Base-by-base conservation (phyloP, 169 alveolate species). In the Haemoproteus tartakovskyi region DNA sequence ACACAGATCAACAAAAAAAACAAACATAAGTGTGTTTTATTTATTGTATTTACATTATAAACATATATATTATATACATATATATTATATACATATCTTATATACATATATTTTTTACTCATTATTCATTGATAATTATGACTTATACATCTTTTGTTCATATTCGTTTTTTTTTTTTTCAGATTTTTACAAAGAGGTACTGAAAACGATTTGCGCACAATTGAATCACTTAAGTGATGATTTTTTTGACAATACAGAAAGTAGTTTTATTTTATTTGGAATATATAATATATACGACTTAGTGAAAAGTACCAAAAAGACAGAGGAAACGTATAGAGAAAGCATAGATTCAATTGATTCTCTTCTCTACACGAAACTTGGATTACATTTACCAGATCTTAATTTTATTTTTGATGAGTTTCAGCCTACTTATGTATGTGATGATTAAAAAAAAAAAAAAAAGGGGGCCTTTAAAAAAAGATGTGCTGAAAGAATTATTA, bases 391-490 rank as follows among this genome's bases (percentile, higher is more conserved):
- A 12, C 84, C 84, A 12, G 84, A 74, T 37, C 37, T 74, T 21
- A 57, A 62, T 51, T 74, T 74, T 74, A 78, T 74, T 21, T 74
- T 57, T 43, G 60, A 48, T n/a, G 84, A 74, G 41, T 74, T 6
- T 60, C 84, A 74, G 62, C 84, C 84, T 24, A 74, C 84, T 0
- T 74, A 74, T 51, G 84, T 74, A 16, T 50, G 57, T 30, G 84
- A 74, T 14, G 45, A 45, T 19, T 63, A 63, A 41, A 38, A 14
- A 19, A n/a, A n/a, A n/a, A n/a, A n/a, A n/a, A n/a, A n/a, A n/a
- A n/a, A n/a, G n/a, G n/a, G n/a, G n/a, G n/a, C n/a, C n/a, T n/a
- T n/a, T n/a, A n/a, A n/a, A n/a, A n/a, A n/a, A n/a, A n/a, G n/a
- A n/a, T n/a, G n/a, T n/a, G n/a, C n/a, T n/a, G n/a, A n/a, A n/a